Conservation (phyloP, 805 yeast species). For the Ogataea dorogensis region DNA sequence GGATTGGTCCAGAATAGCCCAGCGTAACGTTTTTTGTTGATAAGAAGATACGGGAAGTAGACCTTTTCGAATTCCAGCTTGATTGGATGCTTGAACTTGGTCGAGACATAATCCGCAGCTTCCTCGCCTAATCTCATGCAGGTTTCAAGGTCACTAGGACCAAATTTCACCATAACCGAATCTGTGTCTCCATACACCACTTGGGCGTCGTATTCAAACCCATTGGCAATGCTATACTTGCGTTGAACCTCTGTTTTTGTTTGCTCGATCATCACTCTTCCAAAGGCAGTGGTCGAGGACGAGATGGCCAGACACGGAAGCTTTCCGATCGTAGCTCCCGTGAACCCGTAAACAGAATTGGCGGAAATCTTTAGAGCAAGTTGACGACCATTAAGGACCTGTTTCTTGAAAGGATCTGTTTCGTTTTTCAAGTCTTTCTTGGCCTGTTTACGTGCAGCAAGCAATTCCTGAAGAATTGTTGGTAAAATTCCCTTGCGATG, state of each 20-base stretch:
- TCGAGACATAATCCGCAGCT: slow-evolving; percentile 87
- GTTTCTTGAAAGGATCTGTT: slow-evolving; percentile 89
- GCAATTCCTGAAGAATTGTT: slow-evolving; percentile 82
- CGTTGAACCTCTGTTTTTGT: slow-evolving; percentile 86
- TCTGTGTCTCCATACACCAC: slow-evolving; percentile 99
- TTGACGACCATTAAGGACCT: slow-evolving; percentile 95
- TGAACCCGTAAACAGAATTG: slow-evolving; percentile 97
- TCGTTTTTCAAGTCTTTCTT: slow-evolving; percentile 87
- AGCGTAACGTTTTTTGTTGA: slow-evolving; percentile 95
- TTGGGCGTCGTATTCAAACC: slow-evolving; percentile 77
- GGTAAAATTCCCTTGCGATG: slow-evolving; percentile 86
- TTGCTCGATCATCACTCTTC: slow-evolving; percentile 93
- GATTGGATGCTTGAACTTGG: slow-evolving; percentile 78
- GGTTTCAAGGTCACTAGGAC: slow-evolving; percentile 70
- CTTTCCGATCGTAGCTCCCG: slow-evolving; percentile 98
- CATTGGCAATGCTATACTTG: slow-evolving; percentile 75
- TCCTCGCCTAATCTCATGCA: slow-evolving; percentile 93
- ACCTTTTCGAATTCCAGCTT: slow-evolving; percentile 96
- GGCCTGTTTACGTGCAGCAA: slow-evolving; percentile 90
- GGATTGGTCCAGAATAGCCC: slow-evolving; percentile 96
- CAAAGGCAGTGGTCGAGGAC: slow-evolving; percentile 92
- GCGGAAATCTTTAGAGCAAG: slow-evolving; percentile 95
- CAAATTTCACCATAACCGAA: slow-evolving; percentile 98
- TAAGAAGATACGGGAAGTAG: slow-evolving; percentile 88
- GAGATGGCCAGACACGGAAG: slow-evolving; percentile 96